Conservation (phyloP, 139 green algal species). For the Chlorella ohadii region DNA sequence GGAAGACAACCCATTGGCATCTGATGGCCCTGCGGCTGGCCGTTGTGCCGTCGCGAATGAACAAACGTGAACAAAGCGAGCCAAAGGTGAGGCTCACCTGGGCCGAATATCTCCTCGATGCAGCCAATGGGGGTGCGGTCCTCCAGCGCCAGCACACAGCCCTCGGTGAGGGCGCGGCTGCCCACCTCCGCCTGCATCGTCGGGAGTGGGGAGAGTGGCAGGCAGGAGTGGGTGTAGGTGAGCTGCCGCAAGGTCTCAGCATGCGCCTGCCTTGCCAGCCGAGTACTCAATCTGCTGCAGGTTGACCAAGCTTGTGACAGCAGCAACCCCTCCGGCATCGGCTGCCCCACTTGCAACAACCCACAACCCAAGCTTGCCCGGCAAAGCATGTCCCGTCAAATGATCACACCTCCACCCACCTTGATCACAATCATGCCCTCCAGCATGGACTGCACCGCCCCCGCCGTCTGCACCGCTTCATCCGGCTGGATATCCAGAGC, state of each 20-base stretch:
- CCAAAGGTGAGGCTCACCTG: slow-evolving; percentile 12
- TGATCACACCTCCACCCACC: neutral
- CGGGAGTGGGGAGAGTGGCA: neutral
- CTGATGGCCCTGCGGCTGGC: too few relatives aligned
- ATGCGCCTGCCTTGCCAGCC: neutral
- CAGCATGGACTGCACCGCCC: slow-evolving; percentile 42
- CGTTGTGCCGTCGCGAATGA: too few relatives aligned
- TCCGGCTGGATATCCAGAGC: slow-evolving; percentile 36
- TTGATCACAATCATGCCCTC: slow-evolving; percentile 62
- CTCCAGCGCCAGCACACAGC: slow-evolving; percentile 49
- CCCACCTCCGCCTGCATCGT: slow-evolving; percentile 30
- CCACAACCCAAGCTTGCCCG: too few relatives aligned
- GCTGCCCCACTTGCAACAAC: too few relatives aligned
- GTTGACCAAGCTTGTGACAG: too few relatives aligned
- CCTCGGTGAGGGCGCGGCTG: slow-evolving; percentile 47
- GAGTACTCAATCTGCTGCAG: too few relatives aligned
- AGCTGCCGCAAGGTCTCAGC: neutral
- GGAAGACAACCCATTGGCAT: too few relatives aligned
- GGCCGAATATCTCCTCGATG: slow-evolving; percentile 68
- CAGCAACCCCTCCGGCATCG: too few relatives aligned
- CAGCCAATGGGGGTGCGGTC: slow-evolving; percentile 42
- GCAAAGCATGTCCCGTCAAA: too few relatives aligned
- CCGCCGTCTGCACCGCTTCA: slow-evolving; percentile 42
- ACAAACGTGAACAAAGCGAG: too few relatives aligned
- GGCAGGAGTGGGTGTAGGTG: neutral